phyloP scores from a whole-genome alignment of 2,329 filamentous ascomycete species.

The Alternaria metachromatica region DNA sequence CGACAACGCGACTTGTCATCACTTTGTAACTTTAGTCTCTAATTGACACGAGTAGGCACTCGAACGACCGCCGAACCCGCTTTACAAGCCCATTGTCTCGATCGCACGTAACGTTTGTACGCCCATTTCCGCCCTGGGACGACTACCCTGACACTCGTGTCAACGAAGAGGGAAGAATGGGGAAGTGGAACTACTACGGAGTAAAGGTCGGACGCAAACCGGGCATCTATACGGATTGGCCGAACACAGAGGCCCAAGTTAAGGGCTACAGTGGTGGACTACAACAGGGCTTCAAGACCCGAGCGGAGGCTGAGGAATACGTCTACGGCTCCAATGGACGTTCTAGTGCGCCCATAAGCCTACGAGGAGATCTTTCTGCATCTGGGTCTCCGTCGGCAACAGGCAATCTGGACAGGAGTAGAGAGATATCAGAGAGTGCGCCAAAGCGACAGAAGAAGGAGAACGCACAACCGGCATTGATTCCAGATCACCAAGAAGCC shows the following conservation, averaged over 20 bases:
- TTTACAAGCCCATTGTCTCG: neutral
- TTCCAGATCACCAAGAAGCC: conserved; percentile 19
- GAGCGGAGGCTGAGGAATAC: conserved; percentile 77
- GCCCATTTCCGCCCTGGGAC: conserved; percentile 2
- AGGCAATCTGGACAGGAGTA: conserved; percentile 15
- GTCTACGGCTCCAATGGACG: conserved; percentile 56
- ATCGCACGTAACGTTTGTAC: neutral
- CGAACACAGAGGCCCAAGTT: conserved; percentile 74
- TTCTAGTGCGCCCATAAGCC: conserved; percentile 29
- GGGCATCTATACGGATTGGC: conserved; percentile 71
- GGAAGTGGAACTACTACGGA: conserved; percentile 64
- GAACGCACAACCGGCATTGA: conserved; percentile 21
- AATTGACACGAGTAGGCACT: neutral
- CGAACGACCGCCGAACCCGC: neutral
- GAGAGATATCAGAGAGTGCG: conserved; percentile 21
- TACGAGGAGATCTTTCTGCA: conserved; percentile 36
- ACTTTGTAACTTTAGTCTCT: neutral
- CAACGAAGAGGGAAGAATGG: conserved; percentile 23
- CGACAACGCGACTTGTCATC: neutral
- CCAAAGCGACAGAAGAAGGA: conserved; percentile 50
- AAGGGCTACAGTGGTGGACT: conserved; percentile 72
- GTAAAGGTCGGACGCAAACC: conserved; percentile 65
- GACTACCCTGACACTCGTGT: conserved; percentile 4
- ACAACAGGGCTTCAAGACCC: conserved; percentile 57
- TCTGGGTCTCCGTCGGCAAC: conserved; percentile 35